Conservation (phyloP, 176 grass and related monocot genomes). For the Coix lacrymajobi region DNA sequence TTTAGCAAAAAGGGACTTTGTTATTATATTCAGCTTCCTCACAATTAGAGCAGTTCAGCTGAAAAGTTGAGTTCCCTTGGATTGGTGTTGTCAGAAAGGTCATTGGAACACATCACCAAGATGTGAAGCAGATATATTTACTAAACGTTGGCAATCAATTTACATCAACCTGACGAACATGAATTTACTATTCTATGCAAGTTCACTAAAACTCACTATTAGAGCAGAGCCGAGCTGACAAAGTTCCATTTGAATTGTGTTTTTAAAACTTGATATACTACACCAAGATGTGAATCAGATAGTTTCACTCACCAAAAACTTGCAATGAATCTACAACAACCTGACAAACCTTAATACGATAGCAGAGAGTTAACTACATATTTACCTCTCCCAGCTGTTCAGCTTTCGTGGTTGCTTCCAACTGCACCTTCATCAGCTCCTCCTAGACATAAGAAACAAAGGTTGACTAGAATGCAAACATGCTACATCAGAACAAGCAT, state of each 20-base stretch:
- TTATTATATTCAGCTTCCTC: neutral
- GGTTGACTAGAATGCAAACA: slow-evolving; percentile 14
- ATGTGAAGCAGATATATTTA: neutral
- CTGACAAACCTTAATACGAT: neutral
- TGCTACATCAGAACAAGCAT: neutral
- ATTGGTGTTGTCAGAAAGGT: neutral
- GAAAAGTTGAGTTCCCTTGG: neutral
- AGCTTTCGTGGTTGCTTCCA: slow-evolving; percentile 62
- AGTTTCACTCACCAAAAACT: neutral
- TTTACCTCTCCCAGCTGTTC: slow-evolving; percentile 72
- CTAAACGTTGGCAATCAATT: neutral
- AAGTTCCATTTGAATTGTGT: neutral
- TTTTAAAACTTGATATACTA: neutral
- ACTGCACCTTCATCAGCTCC: slow-evolving; percentile 72
- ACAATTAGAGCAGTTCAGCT: slow-evolving; percentile 7
- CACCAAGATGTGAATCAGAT: neutral
- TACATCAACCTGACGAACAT: neutral
- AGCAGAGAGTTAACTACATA: neutral
- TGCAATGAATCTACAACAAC: neutral
- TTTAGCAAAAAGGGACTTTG: neutral
- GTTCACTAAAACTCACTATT: neutral
- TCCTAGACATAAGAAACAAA: slow-evolving; percentile 54
- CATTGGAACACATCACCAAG: neutral
- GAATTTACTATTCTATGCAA: neutral
- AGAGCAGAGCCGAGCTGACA: neutral